phyloP scores from a whole-genome alignment of 768 basidiomycete species.

The Megacollybia marginata region DNA sequence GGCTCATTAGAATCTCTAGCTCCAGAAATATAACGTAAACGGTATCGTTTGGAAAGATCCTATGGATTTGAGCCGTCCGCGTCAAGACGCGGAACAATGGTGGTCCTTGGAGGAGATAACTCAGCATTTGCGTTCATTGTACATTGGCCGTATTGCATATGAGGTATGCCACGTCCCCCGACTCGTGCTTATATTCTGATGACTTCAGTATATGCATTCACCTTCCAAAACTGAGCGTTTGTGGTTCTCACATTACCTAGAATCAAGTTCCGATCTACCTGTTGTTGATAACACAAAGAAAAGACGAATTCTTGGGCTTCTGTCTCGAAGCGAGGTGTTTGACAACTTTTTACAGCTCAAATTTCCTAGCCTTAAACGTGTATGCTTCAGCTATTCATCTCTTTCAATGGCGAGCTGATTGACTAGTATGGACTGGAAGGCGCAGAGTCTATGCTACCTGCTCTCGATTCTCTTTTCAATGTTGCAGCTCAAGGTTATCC shows the following conservation, averaged over 20 bases:
- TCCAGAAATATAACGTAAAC: constrained; percentile 57
- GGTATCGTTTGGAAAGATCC: constrained; percentile 75
- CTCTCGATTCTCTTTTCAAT: constrained; percentile 69
- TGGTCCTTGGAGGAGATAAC: constrained; percentile 72
- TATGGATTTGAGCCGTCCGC: constrained; percentile 16
- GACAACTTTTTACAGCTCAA: constrained; percentile 83
- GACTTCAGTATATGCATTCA: constrained; percentile 68
- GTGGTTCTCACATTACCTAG: constrained; percentile 85
- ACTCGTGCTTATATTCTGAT: neutral
- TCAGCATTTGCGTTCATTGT: constrained; percentile 60
- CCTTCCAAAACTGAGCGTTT: constrained; percentile 78
- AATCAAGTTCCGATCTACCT: constrained; percentile 38
- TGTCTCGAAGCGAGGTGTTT: constrained; percentile 72
- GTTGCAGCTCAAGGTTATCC: constrained; percentile 50
- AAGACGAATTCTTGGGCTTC: constrained; percentile 55
- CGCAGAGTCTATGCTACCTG: constrained; percentile 90
- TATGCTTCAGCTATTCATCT: constrained; percentile 13
- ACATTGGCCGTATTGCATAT: constrained; percentile 82
- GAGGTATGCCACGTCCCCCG: constrained; percentile 36
- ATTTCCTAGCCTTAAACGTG: constrained; percentile 81
- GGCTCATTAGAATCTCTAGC: too few species aligned
- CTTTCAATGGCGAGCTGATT: neutral
- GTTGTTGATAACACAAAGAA: constrained; percentile 30
- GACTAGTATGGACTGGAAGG: constrained; percentile 75
- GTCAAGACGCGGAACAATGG: constrained; percentile 28